Conservation (phyloP, 1,284 basidiomycete genomes). For the Inonotus hispidus region DNA sequence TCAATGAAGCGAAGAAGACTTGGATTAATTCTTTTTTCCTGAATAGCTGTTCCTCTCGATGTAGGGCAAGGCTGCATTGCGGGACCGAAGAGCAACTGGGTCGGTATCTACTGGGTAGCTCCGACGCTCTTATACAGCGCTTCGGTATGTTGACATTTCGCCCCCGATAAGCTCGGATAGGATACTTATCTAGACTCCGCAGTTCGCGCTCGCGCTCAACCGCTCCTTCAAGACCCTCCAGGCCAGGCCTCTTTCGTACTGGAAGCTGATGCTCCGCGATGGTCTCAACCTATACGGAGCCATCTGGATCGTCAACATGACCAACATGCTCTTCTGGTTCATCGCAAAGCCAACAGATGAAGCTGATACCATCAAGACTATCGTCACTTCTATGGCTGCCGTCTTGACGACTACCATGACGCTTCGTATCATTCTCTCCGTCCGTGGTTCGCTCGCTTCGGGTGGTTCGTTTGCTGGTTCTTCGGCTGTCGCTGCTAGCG, state of each 20-base stretch:
- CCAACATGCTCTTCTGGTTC: slow-evolving; percentile 79
- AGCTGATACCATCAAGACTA: slow-evolving; percentile 68
- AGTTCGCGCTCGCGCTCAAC: slow-evolving; percentile 58
- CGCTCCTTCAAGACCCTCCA: slow-evolving; percentile 60
- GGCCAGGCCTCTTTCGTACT: slow-evolving; percentile 52
- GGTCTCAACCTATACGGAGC: slow-evolving; percentile 77
- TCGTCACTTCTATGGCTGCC: slow-evolving; percentile 75
- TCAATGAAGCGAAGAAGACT: background rate
- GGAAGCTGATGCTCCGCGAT: slow-evolving; percentile 84
- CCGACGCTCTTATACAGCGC: slow-evolving; percentile 66
- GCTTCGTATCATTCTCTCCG: slow-evolving; percentile 74
- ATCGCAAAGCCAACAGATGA: slow-evolving; percentile 58
- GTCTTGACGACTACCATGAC: slow-evolving; percentile 81
- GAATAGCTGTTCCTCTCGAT: slow-evolving; percentile 57
- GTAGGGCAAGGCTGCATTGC: slow-evolving; percentile 78
- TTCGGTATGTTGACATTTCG: slow-evolving; percentile 39
- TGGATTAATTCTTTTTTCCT: background rate
- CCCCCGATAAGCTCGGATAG: background rate
- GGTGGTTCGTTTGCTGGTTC: slow-evolving; percentile 61
- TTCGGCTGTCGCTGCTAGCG: slow-evolving; percentile 34
- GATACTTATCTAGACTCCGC: slow-evolving; percentile 12
- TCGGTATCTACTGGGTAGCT: slow-evolving; percentile 76
- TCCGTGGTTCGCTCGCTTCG: slow-evolving; percentile 60
- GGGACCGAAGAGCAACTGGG: slow-evolving; percentile 70
- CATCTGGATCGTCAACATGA: slow-evolving; percentile 70